Conservation (phyloP, 106 monocot species). For the Phalaenopsis equestris region DNA sequence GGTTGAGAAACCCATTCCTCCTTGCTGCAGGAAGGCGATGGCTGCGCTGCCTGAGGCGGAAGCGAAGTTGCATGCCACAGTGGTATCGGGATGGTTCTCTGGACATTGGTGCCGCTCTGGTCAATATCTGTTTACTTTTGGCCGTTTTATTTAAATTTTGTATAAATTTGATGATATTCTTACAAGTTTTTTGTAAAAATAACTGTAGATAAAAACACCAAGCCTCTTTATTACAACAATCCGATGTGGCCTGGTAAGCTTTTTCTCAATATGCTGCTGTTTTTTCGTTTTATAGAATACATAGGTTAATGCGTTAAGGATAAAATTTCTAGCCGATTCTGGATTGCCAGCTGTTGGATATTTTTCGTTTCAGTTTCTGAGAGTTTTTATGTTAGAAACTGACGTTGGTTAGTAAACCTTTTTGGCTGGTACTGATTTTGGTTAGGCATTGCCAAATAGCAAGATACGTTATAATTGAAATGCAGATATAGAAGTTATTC, state of each 20-base stretch:
- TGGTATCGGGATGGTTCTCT: constrained; percentile 60
- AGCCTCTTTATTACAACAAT: constrained; percentile 66
- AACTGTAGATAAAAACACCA: constrained; percentile 39
- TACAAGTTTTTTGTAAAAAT: not conserved
- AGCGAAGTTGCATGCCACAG: constrained; percentile 44
- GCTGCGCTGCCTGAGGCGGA: constrained; percentile 28
- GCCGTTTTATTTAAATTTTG: not conserved
- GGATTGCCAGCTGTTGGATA: not conserved
- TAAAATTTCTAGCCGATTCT: not conserved
- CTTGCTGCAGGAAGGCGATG: constrained; percentile 50
- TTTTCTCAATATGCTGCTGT: not conserved
- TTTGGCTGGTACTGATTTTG: not conserved
- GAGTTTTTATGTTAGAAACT: not conserved
- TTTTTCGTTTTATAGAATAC: not conserved
- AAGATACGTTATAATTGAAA: not conserved
- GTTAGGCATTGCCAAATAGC: not conserved
- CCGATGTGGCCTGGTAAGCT: constrained; percentile 92
- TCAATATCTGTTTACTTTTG: constrained; percentile 6
- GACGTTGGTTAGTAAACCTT: not conserved
- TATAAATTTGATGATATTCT: not conserved
- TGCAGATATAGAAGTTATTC: not conserved
- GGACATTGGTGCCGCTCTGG: constrained; percentile 15
- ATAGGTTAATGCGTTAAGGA: not conserved
- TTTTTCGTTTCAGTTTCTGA: not conserved
- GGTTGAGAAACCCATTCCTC: constrained; percentile 16